Conservation (phyloP, 176 grass and related monocot species). For the Canna indica region DNA sequence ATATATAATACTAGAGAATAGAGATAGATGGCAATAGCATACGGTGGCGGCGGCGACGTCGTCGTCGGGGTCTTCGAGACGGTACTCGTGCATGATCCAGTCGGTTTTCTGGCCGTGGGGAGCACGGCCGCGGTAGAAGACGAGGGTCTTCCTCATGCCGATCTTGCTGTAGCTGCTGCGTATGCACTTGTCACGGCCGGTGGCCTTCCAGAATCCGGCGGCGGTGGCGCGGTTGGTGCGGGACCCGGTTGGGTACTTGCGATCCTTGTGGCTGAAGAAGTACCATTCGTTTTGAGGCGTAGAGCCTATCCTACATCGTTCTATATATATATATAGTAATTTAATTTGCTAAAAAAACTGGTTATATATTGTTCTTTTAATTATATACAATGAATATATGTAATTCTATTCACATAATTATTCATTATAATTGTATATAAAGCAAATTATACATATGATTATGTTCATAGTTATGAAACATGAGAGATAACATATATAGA, state of each 20-base stretch:
- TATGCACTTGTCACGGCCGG: constrained; percentile 97
- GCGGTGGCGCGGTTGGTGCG: constrained; percentile 81
- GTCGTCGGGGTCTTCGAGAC: constrained; percentile 61
- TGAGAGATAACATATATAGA: too few species aligned
- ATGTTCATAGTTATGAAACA: too few species aligned
- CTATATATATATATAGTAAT: constrained; percentile 19
- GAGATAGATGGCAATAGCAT: neutral
- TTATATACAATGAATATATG: too few species aligned
- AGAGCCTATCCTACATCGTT: constrained; percentile 81
- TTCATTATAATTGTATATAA: too few species aligned
- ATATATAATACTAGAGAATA: too few species aligned
- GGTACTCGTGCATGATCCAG: constrained; percentile 57
- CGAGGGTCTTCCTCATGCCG: constrained; percentile 97
- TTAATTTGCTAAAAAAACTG: neutral
- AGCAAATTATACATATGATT: too few species aligned
- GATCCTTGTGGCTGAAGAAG: constrained; percentile 99
- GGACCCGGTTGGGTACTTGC: constrained; percentile 97
- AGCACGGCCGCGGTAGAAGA: constrained; percentile 95
- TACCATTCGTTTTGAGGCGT: constrained; percentile 95
- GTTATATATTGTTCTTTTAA: too few species aligned
- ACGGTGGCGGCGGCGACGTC: constrained; percentile 17
- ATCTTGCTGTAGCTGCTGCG: constrained; percentile 90
- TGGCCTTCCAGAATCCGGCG: constrained; percentile 97
- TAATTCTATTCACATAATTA: too few species aligned
- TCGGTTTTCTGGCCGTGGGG: constrained; percentile 83